Evolutionary conservation across 495 filamentous ascomycete genomes (phyloP), one percentile per base, ranked within the genome.

Genomic region (Podospora didyma): DNA sequence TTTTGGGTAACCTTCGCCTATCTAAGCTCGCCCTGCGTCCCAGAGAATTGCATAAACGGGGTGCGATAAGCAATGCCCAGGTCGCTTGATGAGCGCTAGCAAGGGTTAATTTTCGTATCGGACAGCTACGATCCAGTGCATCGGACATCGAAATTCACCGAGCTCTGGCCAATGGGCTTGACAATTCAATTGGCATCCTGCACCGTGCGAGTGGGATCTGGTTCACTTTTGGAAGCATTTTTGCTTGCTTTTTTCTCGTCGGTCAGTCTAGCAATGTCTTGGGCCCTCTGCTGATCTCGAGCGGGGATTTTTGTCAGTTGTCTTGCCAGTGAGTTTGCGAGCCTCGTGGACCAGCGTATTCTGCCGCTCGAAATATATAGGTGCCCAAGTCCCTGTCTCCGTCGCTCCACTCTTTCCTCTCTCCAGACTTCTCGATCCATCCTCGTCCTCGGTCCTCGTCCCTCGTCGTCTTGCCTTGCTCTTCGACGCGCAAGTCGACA

Each of bases 21-120:
- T 31, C 26, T 31, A 4, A 31, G 26, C 26, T n/a, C n/a, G n/a
- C n/a, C n/a, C 26, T 31, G 26, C 26, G 3, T 31, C 3, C 26
- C 9, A 31, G 3, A 31, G 16, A 52, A 52, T 52, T 42, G 49
- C 49, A 52, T 52, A 52, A 52, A 28, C 31, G 49, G 49, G 28
- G 49, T 23, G 28, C 49, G 49, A 52, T 52, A 52, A 52, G 49
- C 14, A 31, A 31, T 9, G 26, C 26, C 4, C 26, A 31, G 26
- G 26, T 4, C n/a, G 16, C 24, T 26, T 48, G 31, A 39, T 7
- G 24, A 4, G 10, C 11, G 20, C 14, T 51, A 20, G 57, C 41
- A 49, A 37, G 20, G 51, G 51, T 44, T 47, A 58, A 44, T 60
- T 61, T 60, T 51, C 39, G 35, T 53, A 52, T 61, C 55, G 51